A percentile compares a stretch with the other conserved stretches of the same genome.
Conservation (phyloP, 495 filamentous ascomycete species). For the Trichoderma parareesei region DNA sequence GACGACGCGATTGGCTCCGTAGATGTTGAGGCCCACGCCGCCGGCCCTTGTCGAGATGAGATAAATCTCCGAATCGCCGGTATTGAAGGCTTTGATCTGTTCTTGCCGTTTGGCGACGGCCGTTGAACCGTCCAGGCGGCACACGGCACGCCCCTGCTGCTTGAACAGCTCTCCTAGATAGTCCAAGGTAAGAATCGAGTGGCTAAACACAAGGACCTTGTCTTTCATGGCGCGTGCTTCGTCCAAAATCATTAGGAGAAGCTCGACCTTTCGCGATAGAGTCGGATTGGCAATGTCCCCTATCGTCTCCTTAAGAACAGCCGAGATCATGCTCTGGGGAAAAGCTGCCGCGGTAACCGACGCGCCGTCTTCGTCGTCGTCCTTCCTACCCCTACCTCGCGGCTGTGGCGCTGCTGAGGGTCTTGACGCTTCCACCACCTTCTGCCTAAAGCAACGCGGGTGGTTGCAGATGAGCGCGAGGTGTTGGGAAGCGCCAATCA, state of each 20-base stretch:
- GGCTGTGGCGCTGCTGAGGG: not conserved
- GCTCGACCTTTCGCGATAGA: slow-evolving; percentile 56
- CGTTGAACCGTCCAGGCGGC: slow-evolving; percentile 60
- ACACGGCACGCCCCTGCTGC: slow-evolving; percentile 32
- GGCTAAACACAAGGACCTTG: slow-evolving; percentile 74
- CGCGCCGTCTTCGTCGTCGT: not conserved
- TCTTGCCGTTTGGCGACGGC: slow-evolving; percentile 46
- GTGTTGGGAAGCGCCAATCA: slow-evolving; percentile 25
- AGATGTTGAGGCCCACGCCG: slow-evolving; percentile 75
- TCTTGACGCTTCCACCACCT: slow-evolving; percentile 16
- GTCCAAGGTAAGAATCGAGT: slow-evolving; percentile 59
- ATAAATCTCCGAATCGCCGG: slow-evolving; percentile 43
- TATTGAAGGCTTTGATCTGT: slow-evolving; percentile 60
- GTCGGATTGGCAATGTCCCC: slow-evolving; percentile 25
- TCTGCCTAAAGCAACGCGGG: slow-evolving; percentile 54
- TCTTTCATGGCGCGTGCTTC: slow-evolving; percentile 53
- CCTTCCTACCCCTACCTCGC: not conserved
- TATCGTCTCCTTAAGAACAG: slow-evolving; percentile 22
- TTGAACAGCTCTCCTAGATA: slow-evolving; percentile 54
- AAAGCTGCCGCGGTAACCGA: slow-evolving; percentile 9
- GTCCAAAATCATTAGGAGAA: slow-evolving; percentile 58
- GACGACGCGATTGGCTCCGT: slow-evolving; percentile 77
- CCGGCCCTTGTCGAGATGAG: slow-evolving; percentile 80
- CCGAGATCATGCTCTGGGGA: slow-evolving; percentile 26
- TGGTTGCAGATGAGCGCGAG: slow-evolving; percentile 69